Conservation (phyloP, 768 basidiomycete species). For the Tricholoma bakamatsutake region DNA sequence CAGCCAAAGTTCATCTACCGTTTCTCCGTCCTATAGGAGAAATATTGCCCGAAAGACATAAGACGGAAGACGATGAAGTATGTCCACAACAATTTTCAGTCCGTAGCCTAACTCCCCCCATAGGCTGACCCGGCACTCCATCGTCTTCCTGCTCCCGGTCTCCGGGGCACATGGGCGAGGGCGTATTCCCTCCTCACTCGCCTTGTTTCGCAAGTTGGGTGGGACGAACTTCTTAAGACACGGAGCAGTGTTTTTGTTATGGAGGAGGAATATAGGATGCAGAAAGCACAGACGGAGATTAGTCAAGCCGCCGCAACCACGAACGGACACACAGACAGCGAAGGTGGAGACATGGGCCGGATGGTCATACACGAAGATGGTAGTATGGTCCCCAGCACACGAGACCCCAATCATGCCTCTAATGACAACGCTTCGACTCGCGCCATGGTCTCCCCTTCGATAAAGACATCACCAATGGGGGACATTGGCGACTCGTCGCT, state of each 20-base stretch:
- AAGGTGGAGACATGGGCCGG: conserved; percentile 27
- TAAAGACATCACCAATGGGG: conserved; percentile 19
- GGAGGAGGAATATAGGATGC: conserved; percentile 99
- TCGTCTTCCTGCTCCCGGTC: conserved; percentile 90
- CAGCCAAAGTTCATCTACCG: conserved; percentile 80
- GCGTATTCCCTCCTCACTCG: conserved; percentile 89
- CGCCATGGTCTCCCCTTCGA: conserved; percentile 45
- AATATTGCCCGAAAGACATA: conserved; percentile 80
- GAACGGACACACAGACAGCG: conserved; percentile 15
- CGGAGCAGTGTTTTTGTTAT: conserved; percentile 96
- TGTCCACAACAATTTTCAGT: conserved; percentile 5
- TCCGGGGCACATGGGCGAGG: conserved; percentile 93
- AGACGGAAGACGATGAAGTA: conserved; percentile 82
- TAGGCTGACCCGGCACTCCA: conserved; percentile 90
- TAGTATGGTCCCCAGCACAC: conserved; percentile 28
- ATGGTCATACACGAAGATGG: conserved; percentile 64
- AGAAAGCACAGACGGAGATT: conserved; percentile 80
- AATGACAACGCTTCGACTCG: conserved; percentile 73
- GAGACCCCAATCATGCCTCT: conserved; percentile 14
- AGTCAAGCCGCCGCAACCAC: conserved; percentile 27
- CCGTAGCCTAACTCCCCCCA: not conserved
- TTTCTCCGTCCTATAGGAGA: conserved; percentile 82
- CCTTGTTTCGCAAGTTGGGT: conserved; percentile 91
- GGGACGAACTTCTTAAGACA: conserved; percentile 96
- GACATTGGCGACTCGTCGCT: conserved; percentile 21